Percentiles rank a stretch among this genome's conserved stretches.
phyloP scores from a whole-genome alignment of 257 asterid species.

The Buddleja alternifolia region DNA sequence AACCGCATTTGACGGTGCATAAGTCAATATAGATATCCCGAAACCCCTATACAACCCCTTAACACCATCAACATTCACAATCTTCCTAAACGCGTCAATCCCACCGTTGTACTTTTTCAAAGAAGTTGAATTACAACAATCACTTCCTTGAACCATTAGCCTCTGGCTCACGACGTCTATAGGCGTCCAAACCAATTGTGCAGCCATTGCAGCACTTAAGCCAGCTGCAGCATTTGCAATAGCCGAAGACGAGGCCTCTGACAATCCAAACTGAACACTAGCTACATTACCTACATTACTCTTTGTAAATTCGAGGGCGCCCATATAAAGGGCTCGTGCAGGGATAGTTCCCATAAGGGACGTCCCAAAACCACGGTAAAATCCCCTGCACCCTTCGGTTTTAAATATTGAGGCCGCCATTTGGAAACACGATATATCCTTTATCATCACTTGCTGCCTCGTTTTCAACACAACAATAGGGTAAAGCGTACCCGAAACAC shows the following conservation, averaged over 20 bases:
- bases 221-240: constrained; percentile 96
- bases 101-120: constrained; percentile 81
- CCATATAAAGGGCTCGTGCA: constrained; percentile 96
- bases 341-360: constrained; percentile 94
- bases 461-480: constrained; percentile 87
- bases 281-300: constrained; percentile 73
- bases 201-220: constrained; percentile 92
- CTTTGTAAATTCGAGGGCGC: constrained; percentile 92
- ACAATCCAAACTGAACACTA: constrained; percentile 58
- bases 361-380: constrained; percentile 90
- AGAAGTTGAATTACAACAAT: constrained; percentile 22
- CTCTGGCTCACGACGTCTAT: constrained; percentile 96
- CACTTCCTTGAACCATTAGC: constrained; percentile 87
- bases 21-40: constrained; percentile 89
- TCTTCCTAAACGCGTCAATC: constrained; percentile 84
- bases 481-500: constrained; percentile 78
- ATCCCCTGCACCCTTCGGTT: constrained; percentile 75
- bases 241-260: constrained; percentile 78
- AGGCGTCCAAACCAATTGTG: constrained; percentile 98
- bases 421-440: constrained; percentile 54
- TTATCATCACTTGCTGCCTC: constrained; percentile 77
- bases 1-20: constrained; percentile 97
- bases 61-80: constrained; percentile 61
- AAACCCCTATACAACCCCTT: constrained; percentile 93
- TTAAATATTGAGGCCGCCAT: constrained; percentile 72